Base-by-base conservation (phyloP, 2,329 filamentous ascomycete genomes). In the Talaromyces sp. region DNA sequence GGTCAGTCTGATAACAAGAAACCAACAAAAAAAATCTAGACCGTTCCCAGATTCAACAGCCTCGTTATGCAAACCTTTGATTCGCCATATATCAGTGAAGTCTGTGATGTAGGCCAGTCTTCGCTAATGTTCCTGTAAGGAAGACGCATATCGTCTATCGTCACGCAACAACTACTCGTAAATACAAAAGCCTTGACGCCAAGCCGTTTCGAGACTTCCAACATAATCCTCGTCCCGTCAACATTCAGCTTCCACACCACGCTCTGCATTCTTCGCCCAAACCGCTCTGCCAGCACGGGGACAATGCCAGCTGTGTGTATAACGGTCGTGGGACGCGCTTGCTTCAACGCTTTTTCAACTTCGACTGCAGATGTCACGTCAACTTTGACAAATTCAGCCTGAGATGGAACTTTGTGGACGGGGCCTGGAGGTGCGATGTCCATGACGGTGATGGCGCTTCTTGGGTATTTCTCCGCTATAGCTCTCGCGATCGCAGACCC, bases 151-250 rank as follows among this genome's bases (percentile, higher is more conserved):
- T 85, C 79, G 68, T 86, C 83, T 4, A 79, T 77, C 38, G 85
- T 70, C 9, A 81, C 81, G 31, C 82, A 83, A 60, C 81, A 81
- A 66, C 76, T 81, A 67, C 81, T 84, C 31, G 84, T 86, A 65
- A 82, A 85, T 53, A 86, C 76, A 51, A 86, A 78, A 0, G 75
- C 79, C 56, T 73, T 76, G 46, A 79, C 82, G 1, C 78, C 79
- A 50, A 66, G 72, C 29, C 71, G 67, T 63, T 74, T 73, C 1
- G 80, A 75, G 3, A 78, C 79, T 3, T 78, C 70, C 7, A 86
- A 66, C 56, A 85, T 75, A 66, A 84, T 82, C 52, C 71, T 71
- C 3, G 84, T 85, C 7, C 84, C 84, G 26, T 80, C 75, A 46
- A 84, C 78, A 68, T 86, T 86, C 62, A 83, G 71, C 21, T 70